Percentiles rank a stretch among this genome's conserved stretches.
phyloP scores from a whole-genome alignment of 2,329 filamentous ascomycete species.

The Colletotrichum sp. region DNA sequence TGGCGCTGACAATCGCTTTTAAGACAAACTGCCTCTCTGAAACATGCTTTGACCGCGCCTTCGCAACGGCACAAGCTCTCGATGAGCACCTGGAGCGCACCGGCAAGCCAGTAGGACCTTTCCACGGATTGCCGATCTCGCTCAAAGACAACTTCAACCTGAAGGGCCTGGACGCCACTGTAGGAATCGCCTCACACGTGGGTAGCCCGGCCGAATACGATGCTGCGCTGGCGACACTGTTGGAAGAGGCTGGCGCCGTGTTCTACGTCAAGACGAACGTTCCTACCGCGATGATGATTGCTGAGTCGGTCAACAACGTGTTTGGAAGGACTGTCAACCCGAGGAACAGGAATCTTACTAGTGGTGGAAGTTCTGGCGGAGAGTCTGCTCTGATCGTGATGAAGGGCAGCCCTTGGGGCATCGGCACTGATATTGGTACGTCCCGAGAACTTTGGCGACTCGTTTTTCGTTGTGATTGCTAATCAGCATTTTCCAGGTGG shows the following conservation, averaged over 20 bases:
- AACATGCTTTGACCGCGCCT: constrained; percentile 58
- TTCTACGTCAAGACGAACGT: constrained; percentile 64
- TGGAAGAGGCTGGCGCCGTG: constrained; percentile 54
- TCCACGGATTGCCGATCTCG: constrained; percentile 69
- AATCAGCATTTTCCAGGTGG: constrained; percentile 31
- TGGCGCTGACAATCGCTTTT: not conserved
- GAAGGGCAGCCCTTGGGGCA: constrained; percentile 62
- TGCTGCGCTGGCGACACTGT: constrained; percentile 42
- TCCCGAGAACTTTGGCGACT: not conserved
- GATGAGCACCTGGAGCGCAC: constrained; percentile 56
- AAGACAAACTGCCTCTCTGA: constrained; percentile 57
- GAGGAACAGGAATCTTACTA: constrained; percentile 60
- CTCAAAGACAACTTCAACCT: constrained; percentile 77
- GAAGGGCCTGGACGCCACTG: constrained; percentile 61
- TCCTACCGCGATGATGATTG: constrained; percentile 72
- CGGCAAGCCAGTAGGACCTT: constrained; percentile 58
- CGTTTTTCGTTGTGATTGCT: too few species aligned
- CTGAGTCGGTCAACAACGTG: constrained; percentile 69
- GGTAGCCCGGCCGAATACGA: constrained; percentile 57
- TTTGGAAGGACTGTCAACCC: constrained; percentile 70
- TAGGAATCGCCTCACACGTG: constrained; percentile 66
- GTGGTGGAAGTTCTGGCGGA: constrained; percentile 71
- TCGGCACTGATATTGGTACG: constrained; percentile 66
- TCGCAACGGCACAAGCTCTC: constrained; percentile 49
- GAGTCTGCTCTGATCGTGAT: constrained; percentile 68